Conservation (phyloP, 2,329 filamentous ascomycete genomes). For the Clarireedia monteithiana region DNA sequence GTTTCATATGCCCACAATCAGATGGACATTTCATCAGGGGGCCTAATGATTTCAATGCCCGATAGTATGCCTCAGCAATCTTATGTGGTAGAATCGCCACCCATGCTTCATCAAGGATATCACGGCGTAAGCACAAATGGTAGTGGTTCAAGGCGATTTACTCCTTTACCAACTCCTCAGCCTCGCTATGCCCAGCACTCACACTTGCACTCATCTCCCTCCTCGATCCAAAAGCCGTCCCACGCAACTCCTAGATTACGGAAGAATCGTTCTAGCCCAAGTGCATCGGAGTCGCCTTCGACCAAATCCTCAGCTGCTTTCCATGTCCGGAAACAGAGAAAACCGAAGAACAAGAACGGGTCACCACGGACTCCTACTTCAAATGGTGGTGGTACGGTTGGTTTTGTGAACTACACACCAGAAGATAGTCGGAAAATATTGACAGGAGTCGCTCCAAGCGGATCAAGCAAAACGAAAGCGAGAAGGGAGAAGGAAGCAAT, state of each 20-base stretch:
- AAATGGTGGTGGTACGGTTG: conserved; percentile 33
- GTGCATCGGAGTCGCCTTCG: conserved; percentile 13
- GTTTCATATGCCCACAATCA: conserved; percentile 19
- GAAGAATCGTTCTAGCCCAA: conserved; percentile 10
- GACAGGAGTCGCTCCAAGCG: conserved; percentile 84
- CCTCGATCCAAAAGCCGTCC: conserved; percentile 4
- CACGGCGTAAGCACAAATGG: background rate
- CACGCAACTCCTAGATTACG: background rate
- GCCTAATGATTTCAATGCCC: conserved; percentile 28
- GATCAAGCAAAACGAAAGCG: conserved; percentile 91
- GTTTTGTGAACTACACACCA: conserved; percentile 88
- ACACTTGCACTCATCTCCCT: conserved; percentile 6
- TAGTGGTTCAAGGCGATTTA: conserved; percentile 1
- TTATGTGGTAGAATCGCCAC: conserved; percentile 17
- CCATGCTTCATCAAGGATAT: conserved; percentile 16
- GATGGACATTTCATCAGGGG: conserved; percentile 16
- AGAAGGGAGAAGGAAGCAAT: conserved; percentile 78
- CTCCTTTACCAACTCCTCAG: conserved; percentile 3
- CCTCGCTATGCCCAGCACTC: background rate
- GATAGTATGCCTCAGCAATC: conserved; percentile 15
- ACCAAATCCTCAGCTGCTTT: conserved; percentile 10
- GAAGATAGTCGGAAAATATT: conserved; percentile 71
- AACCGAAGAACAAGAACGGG: conserved; percentile 17
- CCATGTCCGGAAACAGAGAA: conserved; percentile 24
- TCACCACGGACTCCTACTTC: conserved; percentile 31